These are phyloP conservation scores for Dryas integrifolia DNA, from an alignment of 331 rosid genomes.

Conservation along the genomic window DNA sequence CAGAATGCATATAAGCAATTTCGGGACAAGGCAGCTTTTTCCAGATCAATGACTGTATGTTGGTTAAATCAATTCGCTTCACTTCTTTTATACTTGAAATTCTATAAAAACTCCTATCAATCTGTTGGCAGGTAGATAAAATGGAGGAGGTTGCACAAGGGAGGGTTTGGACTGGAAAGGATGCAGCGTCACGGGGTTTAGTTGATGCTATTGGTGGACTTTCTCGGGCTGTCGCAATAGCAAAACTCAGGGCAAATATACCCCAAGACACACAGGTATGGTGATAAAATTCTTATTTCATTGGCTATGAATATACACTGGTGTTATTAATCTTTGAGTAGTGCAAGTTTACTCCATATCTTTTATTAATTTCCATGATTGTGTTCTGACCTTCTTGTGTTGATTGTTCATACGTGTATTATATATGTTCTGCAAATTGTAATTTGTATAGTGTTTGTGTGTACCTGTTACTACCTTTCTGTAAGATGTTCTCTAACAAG, in stretches of 20 bases:
- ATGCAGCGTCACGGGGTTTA: constrained; percentile 79
- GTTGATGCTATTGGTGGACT: constrained; percentile 94
- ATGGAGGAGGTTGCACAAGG: constrained; percentile 96
- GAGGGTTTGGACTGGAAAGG: constrained; percentile 92
- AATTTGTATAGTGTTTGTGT: no score
- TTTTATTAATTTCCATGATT: not conserved
- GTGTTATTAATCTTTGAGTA: not conserved
- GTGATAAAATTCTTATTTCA: not conserved
- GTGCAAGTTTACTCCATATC: not conserved
- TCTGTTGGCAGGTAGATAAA: constrained; percentile 64
- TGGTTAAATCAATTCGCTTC: constrained; percentile 11
- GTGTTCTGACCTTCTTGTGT: not conserved
- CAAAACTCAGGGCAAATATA: constrained; percentile 81
- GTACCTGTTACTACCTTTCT: not conserved
- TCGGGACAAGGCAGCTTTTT: constrained; percentile 89
- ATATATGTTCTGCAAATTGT: no score
- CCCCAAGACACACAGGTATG: constrained; percentile 73
- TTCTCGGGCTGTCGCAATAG: constrained; percentile 87
- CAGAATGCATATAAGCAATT: constrained; percentile 72
- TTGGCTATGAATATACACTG: not conserved
- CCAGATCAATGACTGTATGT: constrained; percentile 88
- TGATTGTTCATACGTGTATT: not conserved
- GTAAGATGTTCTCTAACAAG: not conserved
- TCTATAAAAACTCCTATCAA: constrained; percentile 4
- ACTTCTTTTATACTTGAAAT: constrained; percentile 6